Base-by-base conservation (phyloP, 345 rosid genomes). In the Euphorbia tirucalli region DNA sequence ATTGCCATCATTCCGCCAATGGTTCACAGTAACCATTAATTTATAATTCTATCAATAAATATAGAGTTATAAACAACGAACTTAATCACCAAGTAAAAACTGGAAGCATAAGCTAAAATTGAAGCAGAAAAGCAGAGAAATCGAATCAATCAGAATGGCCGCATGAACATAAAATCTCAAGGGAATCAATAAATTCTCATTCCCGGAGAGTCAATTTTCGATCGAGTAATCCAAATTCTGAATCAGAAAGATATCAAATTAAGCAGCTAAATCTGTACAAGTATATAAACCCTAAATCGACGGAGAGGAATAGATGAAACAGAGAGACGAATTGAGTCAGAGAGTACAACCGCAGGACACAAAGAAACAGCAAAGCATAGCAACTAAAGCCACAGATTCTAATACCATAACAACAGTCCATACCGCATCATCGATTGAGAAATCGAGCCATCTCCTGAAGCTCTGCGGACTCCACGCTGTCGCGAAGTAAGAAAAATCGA, bases 341-440 rank as follows among this genome's bases (percentile, higher is more conserved):
- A 93, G 79, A 56, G 95, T 86, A 72, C 98, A 93, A 16, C 96
- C 96, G 67, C 98, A 93, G 74, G 85, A 90, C 27, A 90, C 43
- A 71, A 89, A 87, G 89, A 84, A 93, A 83, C 76, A 93, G 66
- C 96, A 90, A 55, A 93, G 83, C 84, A 87, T 89, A n/a, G 91
- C 62, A 21, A 66, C 85, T 46, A 93, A 79, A 67, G 87, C 91
- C 24, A 93, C 71, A 11, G 98, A 87, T 73, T 93, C 98, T 28
- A 93, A 25, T 46, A 84, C 82, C 9, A 87, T 83, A 30, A 87
- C 77, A 16, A 89, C 72, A 50, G 77, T 79, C 96, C 98, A 93
- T 73, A 90, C 59, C 32, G 89, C 75, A 35, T 93, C 90, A 71
- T 93, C 95, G 5, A 93, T 57, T 15, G 87, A 86, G 58, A 93